Evolutionary conservation across 1,139 yeast species (phyloP).

Genomic region (Yamadazyma siamensis): DNA sequence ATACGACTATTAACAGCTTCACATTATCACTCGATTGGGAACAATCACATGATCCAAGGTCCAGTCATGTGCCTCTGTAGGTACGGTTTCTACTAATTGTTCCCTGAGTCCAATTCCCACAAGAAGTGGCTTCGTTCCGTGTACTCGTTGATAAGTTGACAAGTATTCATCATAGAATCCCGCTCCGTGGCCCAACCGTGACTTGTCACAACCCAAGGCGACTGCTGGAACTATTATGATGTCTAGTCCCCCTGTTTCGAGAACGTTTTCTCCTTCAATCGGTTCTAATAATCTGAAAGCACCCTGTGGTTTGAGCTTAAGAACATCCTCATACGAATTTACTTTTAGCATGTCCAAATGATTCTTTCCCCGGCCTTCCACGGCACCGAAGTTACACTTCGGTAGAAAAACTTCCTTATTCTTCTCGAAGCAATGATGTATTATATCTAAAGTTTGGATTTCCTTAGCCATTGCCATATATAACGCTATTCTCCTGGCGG

Average conservation of each 20-base stretch:
- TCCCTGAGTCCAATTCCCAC: slow-evolving; percentile 71
- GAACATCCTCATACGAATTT: slow-evolving; percentile 37
- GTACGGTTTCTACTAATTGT: slow-evolving; percentile 60
- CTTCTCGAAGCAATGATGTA: slow-evolving; percentile 44
- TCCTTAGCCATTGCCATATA: slow-evolving; percentile 71
- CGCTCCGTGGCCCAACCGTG: slow-evolving; percentile 86
- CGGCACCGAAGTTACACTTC: slow-evolving; percentile 28
- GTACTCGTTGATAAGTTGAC: slow-evolving; percentile 39
- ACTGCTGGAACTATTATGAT: slow-evolving; percentile 81
- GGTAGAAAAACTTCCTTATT: slow-evolving; percentile 52
- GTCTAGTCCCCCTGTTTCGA: slow-evolving; percentile 52
- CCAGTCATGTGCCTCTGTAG: slow-evolving; percentile 71
- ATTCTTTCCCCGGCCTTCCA: slow-evolving; percentile 30
- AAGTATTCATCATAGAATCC: slow-evolving; percentile 88
- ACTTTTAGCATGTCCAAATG: slow-evolving; percentile 61
- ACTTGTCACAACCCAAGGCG: slow-evolving; percentile 57
- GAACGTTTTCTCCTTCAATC: slow-evolving; percentile 28
- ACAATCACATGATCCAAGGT: slow-evolving; percentile 57
- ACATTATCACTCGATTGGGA: no score
- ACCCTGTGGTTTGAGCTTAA: slow-evolving; percentile 60
- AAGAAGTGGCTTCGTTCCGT: slow-evolving; percentile 36
- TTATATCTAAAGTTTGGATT: slow-evolving; percentile 50
- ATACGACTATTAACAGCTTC: no score
- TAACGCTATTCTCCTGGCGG: slow-evolving; percentile 52
- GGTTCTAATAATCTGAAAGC: slow-evolving; percentile 73